Evolutionary conservation across 805 yeast species (phyloP), one percentile per base, ranked within the genome.

Genomic region (Ogataea paradorogensis): DNA sequence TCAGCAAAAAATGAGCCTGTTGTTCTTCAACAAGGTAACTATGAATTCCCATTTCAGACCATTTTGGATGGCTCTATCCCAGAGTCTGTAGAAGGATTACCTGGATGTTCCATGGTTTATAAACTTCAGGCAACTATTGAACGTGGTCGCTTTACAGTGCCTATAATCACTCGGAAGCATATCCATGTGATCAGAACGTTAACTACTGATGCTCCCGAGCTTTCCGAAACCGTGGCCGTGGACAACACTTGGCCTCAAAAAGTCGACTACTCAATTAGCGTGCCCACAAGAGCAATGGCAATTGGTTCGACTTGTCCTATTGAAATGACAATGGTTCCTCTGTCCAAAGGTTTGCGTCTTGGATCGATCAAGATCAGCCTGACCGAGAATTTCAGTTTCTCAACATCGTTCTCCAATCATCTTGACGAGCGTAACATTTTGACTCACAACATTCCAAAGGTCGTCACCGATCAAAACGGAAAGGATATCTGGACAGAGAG

Each of bases 171-270:
- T 13, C 80, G 78, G 51, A 85, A 80, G 61, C 88, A 82, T 53
- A 48, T 93, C 3, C 77, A 95, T 45, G 80, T 93, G 8, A 78
- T 93, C 9, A 74, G 99, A 53, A 91, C 98, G 0, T 65, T 91
- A 43, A 80, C 95, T 2, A 76, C 95, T 0, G 98, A 91, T 60
- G 76, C 95, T 1, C 75, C 85, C 3, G 98, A 93, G 53, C 69
- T 89, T 16, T 74, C 95, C 0, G 97, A 91, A 61, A 87, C 98
- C 0, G 85, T 90, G 52, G 86, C 95, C 0, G 95, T 91, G 23
- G 96, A 89, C 56, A 91, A 91, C 59, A 82, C 90, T 1, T 91
- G 98, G 98, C 97, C 98, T 2, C 69, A 80, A 32, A 93, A 93
- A 58, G 87, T 91, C 23, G 97, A 91, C 55, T 91, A 91, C 60